A percentile compares a stretch with the other conserved stretches of the same genome.
Conservation (phyloP, 306 rosid genomes). For the Astragalus glycyphyllos region DNA sequence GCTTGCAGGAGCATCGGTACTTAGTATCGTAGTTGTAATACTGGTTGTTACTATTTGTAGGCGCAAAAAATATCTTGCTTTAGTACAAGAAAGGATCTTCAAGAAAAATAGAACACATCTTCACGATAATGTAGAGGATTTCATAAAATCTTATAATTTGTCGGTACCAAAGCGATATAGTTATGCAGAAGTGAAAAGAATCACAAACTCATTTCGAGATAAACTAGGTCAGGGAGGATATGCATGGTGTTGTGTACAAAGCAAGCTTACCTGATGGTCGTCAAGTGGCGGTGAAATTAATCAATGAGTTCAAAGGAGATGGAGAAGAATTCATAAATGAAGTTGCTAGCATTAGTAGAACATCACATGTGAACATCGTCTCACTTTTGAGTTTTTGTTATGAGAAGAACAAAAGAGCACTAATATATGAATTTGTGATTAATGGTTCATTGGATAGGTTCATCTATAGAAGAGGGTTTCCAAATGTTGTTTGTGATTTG, state of each 20-base stretch:
- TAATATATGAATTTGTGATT: slow-evolving; percentile 55
- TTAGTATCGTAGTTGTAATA: neutral
- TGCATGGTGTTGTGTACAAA: slow-evolving; percentile 54
- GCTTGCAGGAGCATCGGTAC: neutral
- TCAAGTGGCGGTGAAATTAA: slow-evolving; percentile 49
- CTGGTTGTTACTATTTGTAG: neutral
- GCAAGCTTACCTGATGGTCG: slow-evolving; percentile 46
- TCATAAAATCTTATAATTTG: slow-evolving; percentile 10
- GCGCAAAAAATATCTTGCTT: neutral
- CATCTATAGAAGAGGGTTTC: slow-evolving; percentile 13
- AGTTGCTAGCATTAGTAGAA: slow-evolving; percentile 54
- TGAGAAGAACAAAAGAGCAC: slow-evolving; percentile 45
- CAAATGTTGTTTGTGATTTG: neutral
- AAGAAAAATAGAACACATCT: neutral
- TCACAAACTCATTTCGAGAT: slow-evolving; percentile 43
- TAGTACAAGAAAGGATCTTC: neutral
- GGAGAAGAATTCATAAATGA: slow-evolving; percentile 61
- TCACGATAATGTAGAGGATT: slow-evolving; percentile 9
- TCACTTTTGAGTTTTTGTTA: slow-evolving; percentile 49
- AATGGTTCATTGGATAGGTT: slow-evolving; percentile 54
- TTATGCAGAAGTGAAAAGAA: slow-evolving; percentile 33
- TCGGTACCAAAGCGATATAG: slow-evolving; percentile 39
- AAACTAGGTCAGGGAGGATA: slow-evolving; percentile 53
- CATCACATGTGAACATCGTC: slow-evolving; percentile 51
- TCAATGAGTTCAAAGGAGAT: slow-evolving; percentile 37